Base-by-base conservation (phyloP, 108 stramenopile species). In the Fistulifera pelliculosa region DNA sequence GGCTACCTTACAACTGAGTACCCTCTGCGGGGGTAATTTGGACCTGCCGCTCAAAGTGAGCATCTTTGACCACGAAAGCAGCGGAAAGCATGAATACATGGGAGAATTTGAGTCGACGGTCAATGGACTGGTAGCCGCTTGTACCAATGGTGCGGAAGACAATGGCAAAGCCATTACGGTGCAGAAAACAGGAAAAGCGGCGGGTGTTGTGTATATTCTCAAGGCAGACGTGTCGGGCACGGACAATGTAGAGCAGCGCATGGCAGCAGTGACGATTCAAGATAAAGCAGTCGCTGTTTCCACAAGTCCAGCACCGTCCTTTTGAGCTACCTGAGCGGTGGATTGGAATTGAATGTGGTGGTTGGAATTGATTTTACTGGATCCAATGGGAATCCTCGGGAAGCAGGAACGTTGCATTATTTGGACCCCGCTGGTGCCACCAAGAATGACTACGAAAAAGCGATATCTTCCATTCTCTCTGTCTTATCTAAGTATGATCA, bases 311-410 rank as follows among this genome's bases (percentile, higher is more conserved):
- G 24, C 43, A 10, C 22, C 48, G 27, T 42, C 68, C 27, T 79
- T 79, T 58, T 72, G 16, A 74, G 75, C 41, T 79, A 79, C 40
- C 55, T 79, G 21, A 38, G 56, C 43, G 78, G 78, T 22, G 78
- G 78, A 1, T 75, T 73, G 38, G 65, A 79, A 42, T 31, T 78
- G 17, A 71, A 74, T 51, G 70, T 78, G 10, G 35, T 60, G 47
- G 90, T 96, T 0, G 94, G 87, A 2, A 78, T 96, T 45, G 94
- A 96, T 61, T 96, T 88, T 58, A 96, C 94, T 7, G 92, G 87
- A n/a, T 80, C 77, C 39, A 95, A 95, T 66, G 93, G 90, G 2
- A 81, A 85, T 57, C 89, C 89, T 19, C 62, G 78, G 14, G 61
- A 71, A 49, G 78, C 87, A 41, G 81, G 83, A 0, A 89, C 87